Evolutionary conservation across 495 filamentous ascomycete species (phyloP).

Genomic region (Schizothecium vesticola): DNA sequence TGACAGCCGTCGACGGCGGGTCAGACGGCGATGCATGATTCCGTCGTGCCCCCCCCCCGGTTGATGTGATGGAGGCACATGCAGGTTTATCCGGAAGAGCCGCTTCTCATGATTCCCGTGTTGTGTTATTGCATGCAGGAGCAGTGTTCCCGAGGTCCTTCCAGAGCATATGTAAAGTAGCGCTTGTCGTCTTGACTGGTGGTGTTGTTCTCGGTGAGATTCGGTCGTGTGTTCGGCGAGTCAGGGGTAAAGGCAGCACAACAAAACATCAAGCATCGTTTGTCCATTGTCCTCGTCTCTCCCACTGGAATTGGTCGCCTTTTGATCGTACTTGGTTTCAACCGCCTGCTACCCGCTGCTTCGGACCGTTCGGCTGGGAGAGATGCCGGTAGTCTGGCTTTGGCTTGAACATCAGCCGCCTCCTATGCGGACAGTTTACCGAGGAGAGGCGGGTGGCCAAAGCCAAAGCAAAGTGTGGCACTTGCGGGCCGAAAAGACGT

Average conservation of each 20-base stretch:
- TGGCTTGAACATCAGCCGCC: neutral
- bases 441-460: neutral
- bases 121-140: neutral
- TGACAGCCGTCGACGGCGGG: neutral
- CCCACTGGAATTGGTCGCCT: neutral
- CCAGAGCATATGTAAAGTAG: neutral
- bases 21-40: neutral
- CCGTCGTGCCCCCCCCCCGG: neutral
- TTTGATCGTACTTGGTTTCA: neutral
- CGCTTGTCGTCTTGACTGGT: neutral
- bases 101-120: neutral
- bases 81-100: neutral
- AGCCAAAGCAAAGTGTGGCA: neutral
- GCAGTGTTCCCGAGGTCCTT: neutral
- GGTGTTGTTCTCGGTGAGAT: neutral
- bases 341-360: neutral
- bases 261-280: neutral
- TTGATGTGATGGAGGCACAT: neutral
- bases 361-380: neutral
- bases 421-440: neutral
- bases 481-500: neutral
- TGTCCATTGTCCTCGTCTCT: neutral
- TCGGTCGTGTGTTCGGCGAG: neutral
- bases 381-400: neutral
- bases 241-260: neutral